Base-by-base conservation (phyloP, 169 alveolate genomes). In the Eimeria zaria region DNA sequence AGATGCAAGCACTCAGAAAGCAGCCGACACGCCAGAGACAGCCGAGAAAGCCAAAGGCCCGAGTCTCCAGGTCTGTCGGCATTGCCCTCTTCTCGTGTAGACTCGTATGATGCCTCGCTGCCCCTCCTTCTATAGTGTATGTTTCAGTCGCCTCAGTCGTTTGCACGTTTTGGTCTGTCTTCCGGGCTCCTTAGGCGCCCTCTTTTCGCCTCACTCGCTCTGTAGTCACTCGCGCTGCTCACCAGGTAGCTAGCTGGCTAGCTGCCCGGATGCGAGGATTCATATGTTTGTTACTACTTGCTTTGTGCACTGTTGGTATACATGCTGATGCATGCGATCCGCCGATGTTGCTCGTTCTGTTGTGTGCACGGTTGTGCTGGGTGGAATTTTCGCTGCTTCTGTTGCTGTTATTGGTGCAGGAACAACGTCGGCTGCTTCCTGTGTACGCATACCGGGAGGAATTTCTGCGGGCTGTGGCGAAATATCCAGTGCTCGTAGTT, bases 361-460 rank as follows among this genome's bases (percentile, higher is more conserved):
- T 33, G 76, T 22, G 58, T 33, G 53, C 11, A 53, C 20, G 20
- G 55, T 39, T 83, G 91, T 30, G 53, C n/a, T 7, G 76, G 46
- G 44, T 67, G 14, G 46, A 30, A 67, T 67, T 6, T n/a, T 39
- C 44, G 55, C 9, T 83, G 91, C 55, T 83, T 33, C 60, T 46
- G 76, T 81, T 74, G 53, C 85, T 41, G 55, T 1, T 64, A 58
- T 53, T 39, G 36, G 48, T 67, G 80, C 97, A 96, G 95, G 96
- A 90, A 46, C 95, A 96, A 90, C 89, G 97, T 27, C 88, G 85
- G 97, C 97, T 97, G 71, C 97, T 99, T 58, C 99, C 99, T 6
- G 98, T 99, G 51, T 99, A 96, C 98, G 98, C 98, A 62, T 99
- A 99, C 97, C 98, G 99, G 83, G 99, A 99, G 80, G 99, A 99